Base-by-base conservation (phyloP, 1,284 basidiomycete genomes). In the Entoloma clypeatum region DNA sequence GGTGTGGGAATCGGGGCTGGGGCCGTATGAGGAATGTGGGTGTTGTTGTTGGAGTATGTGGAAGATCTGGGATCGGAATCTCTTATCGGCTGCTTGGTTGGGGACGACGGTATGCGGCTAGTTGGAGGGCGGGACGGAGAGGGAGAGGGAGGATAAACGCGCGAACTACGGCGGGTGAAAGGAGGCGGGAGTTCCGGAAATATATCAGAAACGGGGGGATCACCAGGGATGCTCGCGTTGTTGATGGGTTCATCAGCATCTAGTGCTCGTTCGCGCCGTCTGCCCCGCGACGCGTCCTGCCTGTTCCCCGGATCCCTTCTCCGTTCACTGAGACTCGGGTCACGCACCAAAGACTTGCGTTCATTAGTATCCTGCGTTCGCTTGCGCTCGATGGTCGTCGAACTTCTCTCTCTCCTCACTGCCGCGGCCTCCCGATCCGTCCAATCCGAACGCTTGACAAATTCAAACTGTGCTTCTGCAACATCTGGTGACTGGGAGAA, bases 391-490 rank as follows among this genome's bases (percentile, higher is more conserved):
- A 82, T 59, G 4, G 69, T 68, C 16, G 76, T 75, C 28, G 72
- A 67, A 56, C 81, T 84, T 59, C 72, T 77, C 58, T 86, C 79
- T 48, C 83, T 68, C 43, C 82, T 69, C 35, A 77, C 65, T 18
- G 78, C 80, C 44, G 77, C 80, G 3, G 75, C 67, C 61, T 85
- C 84, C 29, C 81, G 77, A 58, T 85, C 84, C 2, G 82, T 81
- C 85, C 85, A 88, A 52, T 86, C 85, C 10, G 85, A 80, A 38
- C 86, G 76, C 54, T 86, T 86, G 35, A 88, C 82, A 54, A 88
- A 87, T 65, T 87, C 75, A 57, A 81, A 86, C 55, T 80, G 74
- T 10, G 82, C 72, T 49, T 82, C 72, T 37, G 76, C 74, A 39
- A 82, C 75, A 48, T 77, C 72, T 13, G 72, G 66, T 13, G 61